A percentile compares a stretch with the other conserved stretches of the same genome.
phyloP scores from a whole-genome alignment of 2,329 filamentous ascomycete genomes.

The Ophiostoma ips region DNA sequence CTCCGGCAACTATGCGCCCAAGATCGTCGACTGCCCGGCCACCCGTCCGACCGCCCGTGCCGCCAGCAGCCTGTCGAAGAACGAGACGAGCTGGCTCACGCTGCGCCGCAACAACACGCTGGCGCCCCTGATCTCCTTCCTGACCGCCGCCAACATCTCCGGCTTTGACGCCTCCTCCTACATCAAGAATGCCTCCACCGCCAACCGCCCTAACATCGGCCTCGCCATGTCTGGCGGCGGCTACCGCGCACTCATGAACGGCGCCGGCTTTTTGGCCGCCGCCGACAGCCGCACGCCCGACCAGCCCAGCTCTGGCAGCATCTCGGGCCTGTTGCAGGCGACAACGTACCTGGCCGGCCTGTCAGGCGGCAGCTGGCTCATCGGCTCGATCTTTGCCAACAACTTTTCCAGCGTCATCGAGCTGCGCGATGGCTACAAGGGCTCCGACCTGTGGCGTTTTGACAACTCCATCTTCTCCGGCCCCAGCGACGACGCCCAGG shows the following conservation, averaged over 20 bases:
- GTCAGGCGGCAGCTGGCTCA: constrained; percentile 72
- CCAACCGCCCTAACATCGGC: constrained; percentile 43
- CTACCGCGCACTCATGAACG: constrained; percentile 75
- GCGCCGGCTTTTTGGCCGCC: constrained; percentile 64
- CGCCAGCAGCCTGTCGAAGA: constrained; percentile 46
- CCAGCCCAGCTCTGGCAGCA: constrained; percentile 47
- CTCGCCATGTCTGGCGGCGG: constrained; percentile 74
- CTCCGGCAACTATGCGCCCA: constrained; percentile 56
- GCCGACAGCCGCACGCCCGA: constrained; percentile 60
- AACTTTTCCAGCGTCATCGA: constrained; percentile 60
- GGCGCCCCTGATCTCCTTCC: constrained; percentile 58
- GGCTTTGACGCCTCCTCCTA: constrained; percentile 65
- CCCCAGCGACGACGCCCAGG: constrained; percentile 17
- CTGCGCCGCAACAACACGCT: constrained; percentile 60
- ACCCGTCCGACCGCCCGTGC: constrained; percentile 54
- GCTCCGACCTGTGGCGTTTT: constrained; percentile 22
- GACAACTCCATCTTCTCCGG: constrained; percentile 23
- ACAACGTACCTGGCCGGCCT: constrained; percentile 70
- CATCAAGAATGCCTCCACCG: constrained; percentile 34
- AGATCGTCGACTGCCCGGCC: constrained; percentile 52
- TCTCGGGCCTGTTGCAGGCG: constrained; percentile 70
- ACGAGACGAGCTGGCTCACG: constrained; percentile 63
- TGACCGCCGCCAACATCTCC: constrained; percentile 58
- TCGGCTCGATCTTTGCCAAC: constrained; percentile 71
- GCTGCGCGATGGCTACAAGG: constrained; percentile 32